Percentiles rank a stretch among this genome's conserved stretches.
Conservation (phyloP, 129 eudicot species). For the Flaveria sonorensis region DNA sequence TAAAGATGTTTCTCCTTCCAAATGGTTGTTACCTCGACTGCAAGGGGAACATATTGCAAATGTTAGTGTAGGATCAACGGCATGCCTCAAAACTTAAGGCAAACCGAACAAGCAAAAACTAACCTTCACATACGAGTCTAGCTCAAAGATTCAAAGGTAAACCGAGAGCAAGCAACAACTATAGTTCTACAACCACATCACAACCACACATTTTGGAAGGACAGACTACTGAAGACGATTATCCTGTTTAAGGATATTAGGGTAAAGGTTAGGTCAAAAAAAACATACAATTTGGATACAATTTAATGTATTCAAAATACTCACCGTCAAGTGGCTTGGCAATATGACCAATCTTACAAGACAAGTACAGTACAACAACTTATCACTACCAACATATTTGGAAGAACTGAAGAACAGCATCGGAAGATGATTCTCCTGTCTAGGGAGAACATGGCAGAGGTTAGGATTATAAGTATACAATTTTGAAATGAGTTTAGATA, state of each 20-base stretch:
- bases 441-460: neutral
- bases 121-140: conserved; percentile 26
- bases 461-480: neutral
- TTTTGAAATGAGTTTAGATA: neutral
- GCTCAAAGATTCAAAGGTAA: neutral
- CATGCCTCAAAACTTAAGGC: neutral
- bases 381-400: conserved; percentile 11
- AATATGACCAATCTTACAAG: conserved; percentile 37
- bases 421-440: conserved; percentile 17
- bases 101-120: conserved; percentile 11
- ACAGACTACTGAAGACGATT: conserved; percentile 27
- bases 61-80: neutral
- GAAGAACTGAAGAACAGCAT: conserved; percentile 31
- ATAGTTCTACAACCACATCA: conserved; percentile 7
- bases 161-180: neutral
- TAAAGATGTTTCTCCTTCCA: conserved; percentile 30
- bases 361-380: conserved; percentile 4
- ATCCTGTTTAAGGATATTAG: neutral
- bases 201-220: conserved; percentile 18
- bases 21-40: conserved; percentile 21
- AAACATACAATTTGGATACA: neutral
- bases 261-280: neutral
- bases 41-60: conserved; percentile 1
- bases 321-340: conserved; percentile 57
- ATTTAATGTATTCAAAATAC: neutral